These are phyloP conservation scores for Mucor saturninus DNA, from an alignment of 371 early-diverging fungal species.

Conservation along the genomic window DNA sequence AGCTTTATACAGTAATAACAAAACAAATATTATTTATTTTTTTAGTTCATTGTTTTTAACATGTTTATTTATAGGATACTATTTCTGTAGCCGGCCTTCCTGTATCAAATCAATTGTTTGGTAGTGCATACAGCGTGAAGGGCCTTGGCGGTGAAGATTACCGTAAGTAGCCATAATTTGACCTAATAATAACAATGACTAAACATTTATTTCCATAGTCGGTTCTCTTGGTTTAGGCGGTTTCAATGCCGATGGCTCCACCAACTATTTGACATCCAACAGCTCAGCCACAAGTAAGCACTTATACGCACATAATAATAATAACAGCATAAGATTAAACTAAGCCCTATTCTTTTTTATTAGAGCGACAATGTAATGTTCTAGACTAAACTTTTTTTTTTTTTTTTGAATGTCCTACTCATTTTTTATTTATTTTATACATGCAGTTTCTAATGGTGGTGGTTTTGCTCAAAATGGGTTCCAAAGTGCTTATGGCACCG, in stretches of 20 bases:
- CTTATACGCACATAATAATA: background rate
- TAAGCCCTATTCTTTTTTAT: constrained; percentile 18
- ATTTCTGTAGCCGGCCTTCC: constrained; percentile 45
- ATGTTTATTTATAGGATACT: constrained; percentile 36
- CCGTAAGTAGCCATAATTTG: constrained; percentile 27
- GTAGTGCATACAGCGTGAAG: constrained; percentile 47
- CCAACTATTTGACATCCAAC: constrained; percentile 34
- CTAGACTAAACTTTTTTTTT: constrained; percentile 7
- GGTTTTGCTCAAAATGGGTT: constrained; percentile 45
- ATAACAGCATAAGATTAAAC: background rate
- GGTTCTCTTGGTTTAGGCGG: constrained; percentile 50
- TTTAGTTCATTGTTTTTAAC: background rate
- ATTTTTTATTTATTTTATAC: constrained; percentile 9
- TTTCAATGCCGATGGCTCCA: constrained; percentile 42
- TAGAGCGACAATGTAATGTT: constrained; percentile 19
- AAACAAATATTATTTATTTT: background rate
- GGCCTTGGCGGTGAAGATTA: constrained; percentile 45
- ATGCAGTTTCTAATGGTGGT: constrained; percentile 14
- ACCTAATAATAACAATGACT: constrained; percentile 4
- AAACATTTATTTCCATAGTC: constrained; percentile 20
- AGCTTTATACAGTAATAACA: constrained; percentile 41
- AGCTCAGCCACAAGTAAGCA: constrained; percentile 24
- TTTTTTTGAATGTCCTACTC: constrained; percentile 8
- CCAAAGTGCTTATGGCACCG: constrained; percentile 30
- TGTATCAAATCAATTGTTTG: constrained; percentile 44